Evolutionary conservation across 2,329 filamentous ascomycete species (phyloP), one percentile per base, ranked within the genome.

Genomic region (Trichophyton verrucosum): DNA sequence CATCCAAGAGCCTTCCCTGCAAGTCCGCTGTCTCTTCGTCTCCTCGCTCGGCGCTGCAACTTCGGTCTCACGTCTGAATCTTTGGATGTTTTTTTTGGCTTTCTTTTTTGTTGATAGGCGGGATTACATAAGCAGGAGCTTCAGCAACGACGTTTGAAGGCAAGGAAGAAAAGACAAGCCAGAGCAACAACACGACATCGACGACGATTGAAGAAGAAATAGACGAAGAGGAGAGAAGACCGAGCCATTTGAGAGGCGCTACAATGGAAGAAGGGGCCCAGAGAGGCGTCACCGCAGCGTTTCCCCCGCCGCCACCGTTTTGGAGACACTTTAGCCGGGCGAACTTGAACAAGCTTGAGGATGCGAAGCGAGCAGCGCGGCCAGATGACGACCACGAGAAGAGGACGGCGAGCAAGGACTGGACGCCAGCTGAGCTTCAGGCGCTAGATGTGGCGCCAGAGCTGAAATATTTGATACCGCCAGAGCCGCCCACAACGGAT

Each of bases 301-400:
- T 91, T 71, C 92, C 94, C 24, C 84, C 87, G 59, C 94, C 94
- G 27, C 94, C 94, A 27, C 86, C 87, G 0, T 95, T 96, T 76
- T 97, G 89, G 85, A 86, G 87, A 66, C 81, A 88, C 72, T 97
- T 97, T 75, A 96, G 89, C 0, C 73, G 84, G 2, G 83, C 87
- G 30, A 95, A 92, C 69, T 69, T 89, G 59, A 75, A 82, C 13
- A 83, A 83, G 56, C 74, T 88, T 24, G 74, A 79, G 61, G 69
- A 79, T 44, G 70, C 81, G 59, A 80, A 79, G 65, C 73, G 73
- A 24, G 71, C 75, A 30, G 65, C 71, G 36, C 49, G 49, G 3
- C 49, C 24, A 3, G 66, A 72, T 40, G 68, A 72, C 20, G 58
- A 55, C 13, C 9, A 51, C 3, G 42, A 11, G 11, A 57, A 46